Percentiles rank a stretch among this genome's conserved stretches.
Conservation (phyloP, 306 rosid genomes). For the Arachis stenosperma region DNA sequence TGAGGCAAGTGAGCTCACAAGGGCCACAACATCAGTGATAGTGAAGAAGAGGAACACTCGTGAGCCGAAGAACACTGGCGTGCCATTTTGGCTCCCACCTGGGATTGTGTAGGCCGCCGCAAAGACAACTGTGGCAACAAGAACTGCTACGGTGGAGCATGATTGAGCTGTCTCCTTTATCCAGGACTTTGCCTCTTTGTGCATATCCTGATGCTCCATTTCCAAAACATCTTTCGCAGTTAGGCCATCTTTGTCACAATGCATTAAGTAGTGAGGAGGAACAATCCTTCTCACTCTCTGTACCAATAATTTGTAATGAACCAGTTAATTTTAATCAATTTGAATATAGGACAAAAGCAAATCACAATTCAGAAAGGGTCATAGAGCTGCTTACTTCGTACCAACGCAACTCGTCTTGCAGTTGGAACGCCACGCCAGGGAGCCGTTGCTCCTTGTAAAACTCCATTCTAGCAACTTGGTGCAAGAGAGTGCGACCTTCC, state of each 20-base stretch:
- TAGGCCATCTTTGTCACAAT: slow-evolving; percentile 29
- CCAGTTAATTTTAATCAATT: too few relatives aligned
- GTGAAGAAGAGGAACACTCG: slow-evolving; percentile 8
- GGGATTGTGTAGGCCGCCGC: slow-evolving; percentile 30
- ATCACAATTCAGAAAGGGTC: not conserved
- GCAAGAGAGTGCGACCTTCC: slow-evolving; percentile 33
- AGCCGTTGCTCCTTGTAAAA: not conserved
- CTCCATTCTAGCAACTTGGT: slow-evolving; percentile 29
- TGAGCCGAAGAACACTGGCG: not conserved
- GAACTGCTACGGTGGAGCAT: slow-evolving; percentile 24
- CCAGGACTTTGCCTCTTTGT: slow-evolving; percentile 22
- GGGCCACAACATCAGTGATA: slow-evolving; percentile 21
- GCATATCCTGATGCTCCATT: slow-evolving; percentile 17
- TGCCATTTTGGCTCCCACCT: slow-evolving; percentile 16
- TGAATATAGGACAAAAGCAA: too few relatives aligned
- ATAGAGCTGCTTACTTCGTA: slow-evolving; percentile 7
- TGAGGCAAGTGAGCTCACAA: slow-evolving; percentile 17
- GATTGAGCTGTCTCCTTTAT: slow-evolving; percentile 33
- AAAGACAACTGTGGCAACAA: slow-evolving; percentile 23
- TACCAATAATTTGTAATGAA: not conserved
- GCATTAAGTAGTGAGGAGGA: slow-evolving; percentile 29
- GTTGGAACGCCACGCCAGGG: slow-evolving; percentile 44
- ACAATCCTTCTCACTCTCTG: slow-evolving; percentile 39
- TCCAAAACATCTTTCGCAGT: slow-evolving; percentile 27
- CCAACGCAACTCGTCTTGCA: slow-evolving; percentile 48